These are phyloP conservation scores for Mrakia frigida DNA, from an alignment of 768 basidiomycete genomes.

Conservation along the genomic window DNA sequence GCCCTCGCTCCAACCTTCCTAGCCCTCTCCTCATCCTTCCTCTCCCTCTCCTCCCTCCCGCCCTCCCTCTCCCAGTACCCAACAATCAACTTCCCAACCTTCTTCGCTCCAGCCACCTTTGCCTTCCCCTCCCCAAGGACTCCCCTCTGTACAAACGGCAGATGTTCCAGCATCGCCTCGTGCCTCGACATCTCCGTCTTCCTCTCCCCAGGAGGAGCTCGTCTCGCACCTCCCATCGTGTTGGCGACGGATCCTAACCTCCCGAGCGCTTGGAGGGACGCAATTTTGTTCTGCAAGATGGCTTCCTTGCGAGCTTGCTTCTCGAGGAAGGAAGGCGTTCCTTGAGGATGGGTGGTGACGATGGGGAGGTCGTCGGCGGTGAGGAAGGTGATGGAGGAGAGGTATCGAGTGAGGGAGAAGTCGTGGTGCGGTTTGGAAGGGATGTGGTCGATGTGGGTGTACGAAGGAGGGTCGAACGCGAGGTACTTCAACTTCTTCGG, in stretches of 20 bases:
- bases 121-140: constrained; percentile 47
- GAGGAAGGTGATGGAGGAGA: constrained; percentile 11
- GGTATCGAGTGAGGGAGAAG: not conserved
- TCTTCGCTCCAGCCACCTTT: constrained; percentile 45
- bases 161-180: constrained; percentile 45
- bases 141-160: constrained; percentile 40
- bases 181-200: constrained; percentile 33
- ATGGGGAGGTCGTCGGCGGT: constrained; percentile 6
- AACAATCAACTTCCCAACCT: constrained; percentile 62
- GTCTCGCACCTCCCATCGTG: constrained; percentile 45
- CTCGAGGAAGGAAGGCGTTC: constrained; percentile 5
- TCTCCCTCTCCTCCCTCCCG: constrained; percentile 58
- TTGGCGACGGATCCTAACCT: constrained; percentile 41
- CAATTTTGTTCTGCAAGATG: constrained; percentile 49
- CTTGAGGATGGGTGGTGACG: constrained; percentile 9
- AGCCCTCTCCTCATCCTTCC: constrained; percentile 58
- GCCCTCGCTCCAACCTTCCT: constrained; percentile 63
- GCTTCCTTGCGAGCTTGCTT: constrained; percentile 50
- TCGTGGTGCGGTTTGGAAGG: constrained; percentile 20
- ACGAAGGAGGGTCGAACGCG: constrained; percentile 33
- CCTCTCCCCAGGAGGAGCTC: constrained; percentile 30
- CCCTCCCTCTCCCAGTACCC: constrained; percentile 69
- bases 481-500: constrained; percentile 1
- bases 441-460: constrained; percentile 17
- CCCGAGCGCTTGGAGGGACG: constrained; percentile 51